These are phyloP conservation scores for Xylariales sp. DNA, from an alignment of 2,329 filamentous ascomycete genomes.

Conservation along the genomic window DNA sequence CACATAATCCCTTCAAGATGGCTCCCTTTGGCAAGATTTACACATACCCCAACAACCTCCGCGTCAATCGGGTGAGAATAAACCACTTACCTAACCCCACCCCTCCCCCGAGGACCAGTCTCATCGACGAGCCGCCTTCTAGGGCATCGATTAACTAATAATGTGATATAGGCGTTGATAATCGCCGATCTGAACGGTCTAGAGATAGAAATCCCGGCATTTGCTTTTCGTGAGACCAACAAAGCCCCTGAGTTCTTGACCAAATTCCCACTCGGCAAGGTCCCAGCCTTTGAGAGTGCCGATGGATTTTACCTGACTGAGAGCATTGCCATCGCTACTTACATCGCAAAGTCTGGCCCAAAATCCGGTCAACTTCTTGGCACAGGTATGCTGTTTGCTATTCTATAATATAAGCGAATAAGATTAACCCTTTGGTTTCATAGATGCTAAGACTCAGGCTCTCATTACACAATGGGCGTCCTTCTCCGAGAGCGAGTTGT, in stretches of 20 bases:
- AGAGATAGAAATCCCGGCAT: constrained; percentile 52
- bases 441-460: constrained; percentile 54
- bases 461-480: constrained; percentile 59
- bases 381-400: constrained; percentile 19
- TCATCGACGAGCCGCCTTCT: not conserved
- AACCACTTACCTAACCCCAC: not conserved
- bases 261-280: constrained; percentile 65
- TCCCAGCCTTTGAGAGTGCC: constrained; percentile 60
- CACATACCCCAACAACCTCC: constrained; percentile 53
- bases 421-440: constrained; percentile 3
- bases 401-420: not conserved
- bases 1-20: constrained; percentile 46
- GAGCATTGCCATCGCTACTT: constrained; percentile 59
- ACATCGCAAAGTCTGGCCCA: constrained; percentile 59
- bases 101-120: not conserved
- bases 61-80: constrained; percentile 52
- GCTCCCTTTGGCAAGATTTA: constrained; percentile 56
- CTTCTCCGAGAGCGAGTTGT: constrained; percentile 54
- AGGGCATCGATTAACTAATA: constrained; percentile 25
- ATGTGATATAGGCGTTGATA: constrained; percentile 48
- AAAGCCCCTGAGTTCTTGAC: constrained; percentile 57
- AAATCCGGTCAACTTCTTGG: constrained; percentile 59
- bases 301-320: constrained; percentile 61
- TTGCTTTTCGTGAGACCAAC: constrained; percentile 57
- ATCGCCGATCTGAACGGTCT: constrained; percentile 55